Evolutionary conservation across 2,329 filamentous ascomycete species (phyloP), one percentile per base, ranked within the genome.

Genomic region (Aurifilum marmelostoma): DNA sequence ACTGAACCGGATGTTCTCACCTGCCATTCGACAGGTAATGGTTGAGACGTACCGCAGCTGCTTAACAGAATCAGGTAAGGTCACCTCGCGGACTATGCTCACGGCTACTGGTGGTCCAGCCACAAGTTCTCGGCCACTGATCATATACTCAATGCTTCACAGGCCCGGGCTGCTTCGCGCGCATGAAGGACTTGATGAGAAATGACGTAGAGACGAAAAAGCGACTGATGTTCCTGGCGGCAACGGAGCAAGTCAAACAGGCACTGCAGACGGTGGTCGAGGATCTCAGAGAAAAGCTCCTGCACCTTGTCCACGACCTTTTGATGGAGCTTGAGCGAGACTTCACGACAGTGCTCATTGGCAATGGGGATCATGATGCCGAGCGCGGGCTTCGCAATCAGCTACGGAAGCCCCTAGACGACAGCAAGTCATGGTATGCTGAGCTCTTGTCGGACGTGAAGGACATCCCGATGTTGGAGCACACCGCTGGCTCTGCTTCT

Each of bases 181-280:
- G 86, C 2, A 89, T 89, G 84, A 88, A 87, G 71, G 68, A 62
- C 0, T 71, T 77, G 34, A 87, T 89, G 84, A 67, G 67, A 0
- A 56, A 72, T 0, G 80, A 88, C 66, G 80, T 89, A 1, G 75
- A 81, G 0, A 50, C 63, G 0, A 65, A 75, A 4, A 80, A 82
- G 2, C 70, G 77, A 14, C 73, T 70, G 1, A 89, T 89, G 86
- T 89, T 89, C 73, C 70, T 73, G 2, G 71, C 79, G 5, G 83
- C 84, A 0, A 80, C 80, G 0, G 68, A 80, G 1, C 76, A 77
- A 3, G 83, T 87, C 11, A 78, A 78, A 61, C 63, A 70, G 0
- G 76, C 77, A 14, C 77, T 89, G 1, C 71, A 77, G 0, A 50
- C 66, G 1, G 82, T 87, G 77, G 43, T 52, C 24, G 11, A 4